Evolutionary conservation across 2,329 filamentous ascomycete genomes (phyloP).

Genomic region (Xylaria multiplex): DNA sequence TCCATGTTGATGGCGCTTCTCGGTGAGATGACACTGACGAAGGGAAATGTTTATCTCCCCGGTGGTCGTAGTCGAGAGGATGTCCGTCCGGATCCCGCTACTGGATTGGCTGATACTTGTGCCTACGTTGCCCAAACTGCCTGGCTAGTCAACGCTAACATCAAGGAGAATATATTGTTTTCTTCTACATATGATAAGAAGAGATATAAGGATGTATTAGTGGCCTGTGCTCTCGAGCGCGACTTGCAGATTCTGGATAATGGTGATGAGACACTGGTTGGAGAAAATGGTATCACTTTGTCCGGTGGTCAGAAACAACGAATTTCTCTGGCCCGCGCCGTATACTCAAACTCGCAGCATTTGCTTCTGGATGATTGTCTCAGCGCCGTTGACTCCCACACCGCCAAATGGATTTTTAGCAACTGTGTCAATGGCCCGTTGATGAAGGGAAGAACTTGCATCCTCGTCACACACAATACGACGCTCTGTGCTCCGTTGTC

Average conservation of each 20-base stretch:
- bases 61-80: slow-evolving; percentile 88
- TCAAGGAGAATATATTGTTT: slow-evolving; percentile 96
- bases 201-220: slow-evolving; percentile 87
- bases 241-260: slow-evolving; percentile 92
- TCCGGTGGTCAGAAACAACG: slow-evolving; percentile 98
- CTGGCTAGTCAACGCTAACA: slow-evolving; percentile 95
- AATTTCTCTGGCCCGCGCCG: slow-evolving; percentile 92
- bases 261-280: slow-evolving; percentile 92
- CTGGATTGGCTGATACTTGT: slow-evolving; percentile 87
- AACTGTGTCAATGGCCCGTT: slow-evolving; percentile 89
- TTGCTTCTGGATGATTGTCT: slow-evolving; percentile 93
- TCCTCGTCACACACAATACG: slow-evolving; percentile 95
- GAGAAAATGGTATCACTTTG: slow-evolving; percentile 95
- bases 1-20: slow-evolving; percentile 95
- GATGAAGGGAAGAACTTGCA: slow-evolving; percentile 89
- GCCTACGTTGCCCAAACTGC: slow-evolving; percentile 97
- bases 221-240: slow-evolving; percentile 89
- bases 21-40: slow-evolving; percentile 91
- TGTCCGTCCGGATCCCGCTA: slow-evolving; percentile 81
- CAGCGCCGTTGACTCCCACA: slow-evolving; percentile 96
- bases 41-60: slow-evolving; percentile 84
- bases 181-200: slow-evolving; percentile 81
- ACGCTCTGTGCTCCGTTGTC: slow-evolving; percentile 85
- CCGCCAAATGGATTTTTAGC: slow-evolving; percentile 97
- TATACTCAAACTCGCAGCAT: slow-evolving; percentile 95